phyloP scores from a whole-genome alignment of 805 yeast species.

The Nakazawaea holstii region DNA sequence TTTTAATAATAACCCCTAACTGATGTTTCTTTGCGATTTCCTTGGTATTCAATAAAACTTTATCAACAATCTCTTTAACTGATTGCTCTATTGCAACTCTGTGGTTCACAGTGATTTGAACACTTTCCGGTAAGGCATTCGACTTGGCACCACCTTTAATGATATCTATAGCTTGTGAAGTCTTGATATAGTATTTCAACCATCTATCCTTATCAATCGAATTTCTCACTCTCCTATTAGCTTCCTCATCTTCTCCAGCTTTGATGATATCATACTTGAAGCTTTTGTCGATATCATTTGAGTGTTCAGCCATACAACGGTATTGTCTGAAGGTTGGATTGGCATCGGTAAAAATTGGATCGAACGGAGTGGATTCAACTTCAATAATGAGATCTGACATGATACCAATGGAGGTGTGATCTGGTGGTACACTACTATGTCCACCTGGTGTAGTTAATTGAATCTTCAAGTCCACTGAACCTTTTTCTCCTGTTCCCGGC shows the following conservation, averaged over 20 bases:
- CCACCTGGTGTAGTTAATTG: conserved; percentile 43
- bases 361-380: conserved; percentile 33
- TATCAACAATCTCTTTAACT: conserved; percentile 27
- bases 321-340: conserved; percentile 40
- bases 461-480: conserved; percentile 35
- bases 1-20: conserved; percentile 23
- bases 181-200: conserved; percentile 33
- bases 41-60: conserved; percentile 26
- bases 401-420: conserved; percentile 43
- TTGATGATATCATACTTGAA: conserved; percentile 32
- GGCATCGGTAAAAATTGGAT: conserved; percentile 31
- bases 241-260: conserved; percentile 28
- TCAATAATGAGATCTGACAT: conserved; percentile 33
- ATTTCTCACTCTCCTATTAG: conserved; percentile 32
- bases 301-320: conserved; percentile 42
- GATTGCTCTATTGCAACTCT: conserved; percentile 41
- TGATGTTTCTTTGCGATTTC: conserved; percentile 30
- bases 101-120: conserved; percentile 35
- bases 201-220: conserved; percentile 23
- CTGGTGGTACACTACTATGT: conserved; percentile 45
- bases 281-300: conserved; percentile 25
- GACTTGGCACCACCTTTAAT: conserved; percentile 43
- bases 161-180: conserved; percentile 45
- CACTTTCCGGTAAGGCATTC: conserved; percentile 47
- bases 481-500: conserved; percentile 46